Base-by-base conservation (phyloP, 306 rosid genomes). In the Geum urbanum region DNA sequence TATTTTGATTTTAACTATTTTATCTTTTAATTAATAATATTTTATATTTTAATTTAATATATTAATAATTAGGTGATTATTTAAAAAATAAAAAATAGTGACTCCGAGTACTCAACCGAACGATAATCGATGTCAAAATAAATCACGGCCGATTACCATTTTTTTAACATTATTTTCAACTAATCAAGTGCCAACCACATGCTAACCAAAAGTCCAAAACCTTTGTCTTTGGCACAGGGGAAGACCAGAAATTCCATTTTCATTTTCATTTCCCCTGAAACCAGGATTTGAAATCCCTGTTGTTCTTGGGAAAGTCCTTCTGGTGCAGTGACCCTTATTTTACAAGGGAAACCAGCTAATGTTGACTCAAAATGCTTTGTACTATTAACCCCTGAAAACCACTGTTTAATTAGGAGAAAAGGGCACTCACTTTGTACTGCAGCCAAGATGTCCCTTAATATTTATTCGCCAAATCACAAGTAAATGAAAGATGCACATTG, bases 401-500 rank as follows among this genome's bases (percentile, higher is more conserved):
- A 8, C 37, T 63, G 10, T 19, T 41, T 63, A 62, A 62, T 18
- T 62, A 39, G 24, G 47, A 10, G 24, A 24, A 32, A 64, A 8
- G 24, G 70, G 41, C 54, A 66, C 44, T 66, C 8, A 32, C 47
- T 32, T 35, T 59, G 59, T 49, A 32, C 14, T 35, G 71, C 32
- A 49, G 46, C 47, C 59, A 67, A 35, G 16, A 27, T 32, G 71
- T 66, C 71, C 55, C n/a, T 35, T 46, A 4, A 15, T 46, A 22
- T 35, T 51, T 11, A 40, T 13, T 6, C 5, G 41, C 6, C 9
- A n/a, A 6, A 49, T 49, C 9, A 6, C 1, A 32, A 52, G 55
- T 53, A 45, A 20, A 14, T 59, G 57, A 58, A 63, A 54, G 66
- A 59, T 15, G 67, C 75, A 54, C 84, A 63, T 22, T 71, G 72